A percentile compares a stretch with the other conserved stretches of the same genome.
Conservation (phyloP, 2,329 filamentous ascomycete species). For the Madurella fahalii region DNA sequence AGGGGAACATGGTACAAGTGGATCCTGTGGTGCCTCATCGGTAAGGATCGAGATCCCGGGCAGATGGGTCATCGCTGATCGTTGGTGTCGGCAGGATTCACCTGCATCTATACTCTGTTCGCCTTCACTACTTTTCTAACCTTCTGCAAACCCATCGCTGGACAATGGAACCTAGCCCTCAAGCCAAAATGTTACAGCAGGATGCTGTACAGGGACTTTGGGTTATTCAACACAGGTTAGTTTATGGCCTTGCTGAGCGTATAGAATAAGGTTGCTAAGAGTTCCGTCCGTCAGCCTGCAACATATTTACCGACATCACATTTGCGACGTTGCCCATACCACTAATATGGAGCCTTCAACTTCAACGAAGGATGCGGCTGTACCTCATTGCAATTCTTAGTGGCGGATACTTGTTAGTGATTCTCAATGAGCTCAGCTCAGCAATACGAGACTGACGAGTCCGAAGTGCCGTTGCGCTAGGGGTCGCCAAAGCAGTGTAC, state of each 20-base stretch:
- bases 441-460: background rate
- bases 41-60: constrained; percentile 3
- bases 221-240: constrained; percentile 21
- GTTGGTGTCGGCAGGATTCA: constrained; percentile 7
- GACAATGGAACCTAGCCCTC: constrained; percentile 16
- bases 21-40: constrained; percentile 20
- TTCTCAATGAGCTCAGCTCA: background rate
- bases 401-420: constrained; percentile 30
- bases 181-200: constrained; percentile 18
- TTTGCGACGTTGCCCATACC: constrained; percentile 31
- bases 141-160: constrained; percentile 19
- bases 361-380: constrained; percentile 25
- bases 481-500: constrained; percentile 30
- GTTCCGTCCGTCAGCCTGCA: constrained; percentile 24
- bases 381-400: constrained; percentile 32
- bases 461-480: constrained; percentile 27
- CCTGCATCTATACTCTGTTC: constrained; percentile 23
- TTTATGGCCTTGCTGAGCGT: constrained; percentile 6
- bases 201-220: constrained; percentile 21
- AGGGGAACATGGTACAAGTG: constrained; percentile 21
- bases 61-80: background rate
- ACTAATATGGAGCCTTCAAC: constrained; percentile 30
- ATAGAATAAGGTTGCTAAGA: background rate
- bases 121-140: constrained; percentile 23
- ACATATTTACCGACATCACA: constrained; percentile 31